Conservation (phyloP, 805 yeast genomes). For the Metschnikowia matae region DNA sequence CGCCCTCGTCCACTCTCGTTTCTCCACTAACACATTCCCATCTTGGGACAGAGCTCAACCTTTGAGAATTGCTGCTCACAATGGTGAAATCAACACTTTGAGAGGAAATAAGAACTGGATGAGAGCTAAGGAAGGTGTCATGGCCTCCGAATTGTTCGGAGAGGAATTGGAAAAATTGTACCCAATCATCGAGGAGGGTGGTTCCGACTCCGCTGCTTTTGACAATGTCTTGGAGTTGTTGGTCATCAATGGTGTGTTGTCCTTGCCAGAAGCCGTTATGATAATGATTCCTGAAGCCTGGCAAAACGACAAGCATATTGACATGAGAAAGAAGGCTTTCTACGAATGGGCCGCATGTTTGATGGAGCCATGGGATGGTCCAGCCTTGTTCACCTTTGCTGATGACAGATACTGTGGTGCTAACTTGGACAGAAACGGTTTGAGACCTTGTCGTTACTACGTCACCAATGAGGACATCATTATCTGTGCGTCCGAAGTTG, state of each 20-base stretch:
- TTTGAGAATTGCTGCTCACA: slow-evolving; percentile 93
- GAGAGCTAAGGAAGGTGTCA: slow-evolving; percentile 97
- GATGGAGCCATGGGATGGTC: slow-evolving; percentile 99
- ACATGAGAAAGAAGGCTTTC: slow-evolving; percentile 87
- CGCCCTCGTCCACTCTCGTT: slow-evolving; percentile 94
- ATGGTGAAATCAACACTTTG: slow-evolving; percentile 96
- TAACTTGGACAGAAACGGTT: slow-evolving; percentile 92
- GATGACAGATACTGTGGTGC: slow-evolving; percentile 99
- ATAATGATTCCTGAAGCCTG: slow-evolving; percentile 96
- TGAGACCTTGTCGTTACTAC: slow-evolving; percentile 97
- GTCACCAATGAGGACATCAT: slow-evolving; percentile 91
- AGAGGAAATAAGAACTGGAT: slow-evolving; percentile 99
- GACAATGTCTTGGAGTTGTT: slow-evolving; percentile 92
- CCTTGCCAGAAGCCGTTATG: slow-evolving; percentile 97
- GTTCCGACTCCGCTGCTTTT: slow-evolving; percentile 96
- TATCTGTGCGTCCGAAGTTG: slow-evolving; percentile 98
- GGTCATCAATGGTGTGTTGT: slow-evolving; percentile 84
- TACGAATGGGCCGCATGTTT: slow-evolving; percentile 99
- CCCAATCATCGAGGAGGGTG: slow-evolving; percentile 97
- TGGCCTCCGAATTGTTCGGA: slow-evolving; percentile 82
- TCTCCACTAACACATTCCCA: slow-evolving; percentile 97
- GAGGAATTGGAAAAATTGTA: slow-evolving; percentile 86
- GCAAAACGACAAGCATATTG: slow-evolving; percentile 86
- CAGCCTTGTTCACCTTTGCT: slow-evolving; percentile 93
- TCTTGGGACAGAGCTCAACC: slow-evolving; percentile 99